These are phyloP conservation scores for Tranzscheliella williamsii DNA, from an alignment of 1,284 basidiomycete species.

Conservation along the genomic window DNA sequence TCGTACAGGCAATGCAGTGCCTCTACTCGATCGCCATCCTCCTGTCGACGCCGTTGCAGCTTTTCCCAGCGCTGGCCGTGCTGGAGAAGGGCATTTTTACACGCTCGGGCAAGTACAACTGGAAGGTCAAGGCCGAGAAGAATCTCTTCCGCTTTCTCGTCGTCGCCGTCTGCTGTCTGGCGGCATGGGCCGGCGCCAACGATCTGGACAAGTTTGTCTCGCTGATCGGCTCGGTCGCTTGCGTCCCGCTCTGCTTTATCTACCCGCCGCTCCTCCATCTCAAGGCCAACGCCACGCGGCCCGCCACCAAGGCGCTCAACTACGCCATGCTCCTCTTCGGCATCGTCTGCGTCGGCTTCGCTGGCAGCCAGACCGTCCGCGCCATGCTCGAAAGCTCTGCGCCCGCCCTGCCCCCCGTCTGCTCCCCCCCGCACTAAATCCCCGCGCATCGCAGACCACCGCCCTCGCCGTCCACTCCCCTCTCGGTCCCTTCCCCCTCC, in stretches of 20 bases:
- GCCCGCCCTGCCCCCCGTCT: constrained; percentile 11
- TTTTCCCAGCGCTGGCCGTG: constrained; percentile 96
- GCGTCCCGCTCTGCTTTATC: constrained; percentile 87
- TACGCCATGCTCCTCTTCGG: constrained; percentile 82
- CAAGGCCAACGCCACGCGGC: constrained; percentile 75
- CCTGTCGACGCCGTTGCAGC: constrained; percentile 81
- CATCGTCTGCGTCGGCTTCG: constrained; percentile 77
- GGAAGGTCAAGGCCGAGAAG: constrained; percentile 76
- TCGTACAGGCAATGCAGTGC: constrained; percentile 80
- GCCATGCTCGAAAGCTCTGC: constrained; percentile 30
- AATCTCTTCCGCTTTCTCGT: constrained; percentile 81
- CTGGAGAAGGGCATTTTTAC: constrained; percentile 94
- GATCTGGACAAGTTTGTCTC: constrained; percentile 97
- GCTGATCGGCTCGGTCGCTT: constrained; percentile 90
- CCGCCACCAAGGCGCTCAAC: constrained; percentile 73
- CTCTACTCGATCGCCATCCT: constrained; percentile 75
- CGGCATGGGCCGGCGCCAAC: constrained; percentile 82
- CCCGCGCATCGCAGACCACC: too few relatives aligned
- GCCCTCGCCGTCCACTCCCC: too few relatives aligned
- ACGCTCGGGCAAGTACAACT: constrained; percentile 76
- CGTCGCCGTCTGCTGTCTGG: constrained; percentile 74
- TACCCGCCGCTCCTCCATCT: constrained; percentile 94
- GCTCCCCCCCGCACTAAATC: constrained; percentile 17
- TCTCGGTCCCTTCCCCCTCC: too few relatives aligned
- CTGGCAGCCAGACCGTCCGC: constrained; percentile 72